Conservation (phyloP, 2,329 filamentous ascomycete genomes). For the Penicillium sp. region DNA sequence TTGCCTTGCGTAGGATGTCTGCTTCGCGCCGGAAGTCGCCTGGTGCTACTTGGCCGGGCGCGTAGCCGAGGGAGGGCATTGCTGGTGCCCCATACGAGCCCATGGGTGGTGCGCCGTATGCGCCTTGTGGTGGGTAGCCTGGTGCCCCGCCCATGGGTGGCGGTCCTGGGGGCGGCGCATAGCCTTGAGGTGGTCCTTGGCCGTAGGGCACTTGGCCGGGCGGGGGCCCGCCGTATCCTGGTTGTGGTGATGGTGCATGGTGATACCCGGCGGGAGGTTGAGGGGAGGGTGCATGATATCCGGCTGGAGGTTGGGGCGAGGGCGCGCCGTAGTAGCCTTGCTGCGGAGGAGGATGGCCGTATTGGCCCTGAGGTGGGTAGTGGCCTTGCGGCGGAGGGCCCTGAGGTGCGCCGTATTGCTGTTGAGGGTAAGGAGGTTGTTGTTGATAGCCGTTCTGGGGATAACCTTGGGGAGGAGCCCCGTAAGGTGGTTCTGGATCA, state of each 20-base stretch:
- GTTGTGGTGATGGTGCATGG: conserved; percentile 24
- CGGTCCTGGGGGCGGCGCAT: conserved; percentile 21
- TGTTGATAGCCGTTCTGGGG: conserved; percentile 4
- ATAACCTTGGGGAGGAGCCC: conserved; percentile 27
- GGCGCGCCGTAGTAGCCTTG: conserved; percentile 40
- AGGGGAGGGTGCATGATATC: conserved; percentile 13
- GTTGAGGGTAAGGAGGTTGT: conserved; percentile 25
- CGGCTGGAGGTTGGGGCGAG: conserved; percentile 20
- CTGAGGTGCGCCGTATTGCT: conserved; percentile 44
- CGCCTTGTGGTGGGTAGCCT: conserved; percentile 32
- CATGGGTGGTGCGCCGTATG: conserved; percentile 12
- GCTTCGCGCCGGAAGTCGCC: conserved; percentile 68
- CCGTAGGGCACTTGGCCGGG: conserved; percentile 6
- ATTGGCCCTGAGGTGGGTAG: conserved; percentile 31
- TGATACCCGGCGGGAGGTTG: conserved; percentile 17
- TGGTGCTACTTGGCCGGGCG: conserved; percentile 66
- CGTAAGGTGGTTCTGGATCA: not conserved
- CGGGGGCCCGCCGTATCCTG: conserved; percentile 33
- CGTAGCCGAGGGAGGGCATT: conserved; percentile 72
- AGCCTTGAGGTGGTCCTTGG: conserved; percentile 4
- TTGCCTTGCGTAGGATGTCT: conserved; percentile 71
- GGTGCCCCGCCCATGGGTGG: conserved; percentile 43
- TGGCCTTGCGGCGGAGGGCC: conserved; percentile 22
- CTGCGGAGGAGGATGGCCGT: conserved; percentile 37
- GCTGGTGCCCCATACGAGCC: conserved; percentile 42